A percentile compares a stretch with the other conserved stretches of the same genome.
phyloP scores from a whole-genome alignment of 371 early-diverging fungal species.

The Mucor indicus region DNA sequence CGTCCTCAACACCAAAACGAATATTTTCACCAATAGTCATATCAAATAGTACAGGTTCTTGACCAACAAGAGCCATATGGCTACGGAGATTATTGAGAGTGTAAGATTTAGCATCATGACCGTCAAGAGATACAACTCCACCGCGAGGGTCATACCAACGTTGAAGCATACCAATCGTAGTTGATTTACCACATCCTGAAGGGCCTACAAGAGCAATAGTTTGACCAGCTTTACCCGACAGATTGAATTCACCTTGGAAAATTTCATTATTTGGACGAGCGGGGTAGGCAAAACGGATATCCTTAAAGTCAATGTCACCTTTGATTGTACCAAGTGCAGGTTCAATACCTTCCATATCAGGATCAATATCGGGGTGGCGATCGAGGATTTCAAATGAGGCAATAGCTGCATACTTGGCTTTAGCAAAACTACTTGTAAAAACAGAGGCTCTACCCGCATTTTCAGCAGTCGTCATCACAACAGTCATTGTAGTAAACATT shows the following conservation, averaged over 20 bases:
- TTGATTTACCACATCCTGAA: slow-evolving; percentile 85
- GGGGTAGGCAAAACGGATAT: slow-evolving; percentile 81
- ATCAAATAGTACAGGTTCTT: slow-evolving; percentile 83
- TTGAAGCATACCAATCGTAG: slow-evolving; percentile 77
- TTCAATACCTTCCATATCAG: slow-evolving; percentile 57
- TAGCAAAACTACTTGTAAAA: slow-evolving; percentile 60
- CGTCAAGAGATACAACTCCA: slow-evolving; percentile 64
- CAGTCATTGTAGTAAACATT: slow-evolving; percentile 60
- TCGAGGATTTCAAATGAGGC: slow-evolving; percentile 71
- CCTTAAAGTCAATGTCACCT: slow-evolving; percentile 55
- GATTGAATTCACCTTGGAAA: slow-evolving; percentile 52
- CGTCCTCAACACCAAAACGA: slow-evolving; percentile 54
- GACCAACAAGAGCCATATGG: slow-evolving; percentile 78
- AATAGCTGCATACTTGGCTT: slow-evolving; percentile 81
- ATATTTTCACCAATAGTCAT: slow-evolving; percentile 78
- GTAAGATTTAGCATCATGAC: slow-evolving; percentile 57
- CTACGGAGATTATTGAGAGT: slow-evolving; percentile 58
- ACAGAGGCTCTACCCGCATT: slow-evolving; percentile 58
- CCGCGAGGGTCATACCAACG: slow-evolving; percentile 78
- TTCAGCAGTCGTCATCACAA: slow-evolving; percentile 69
- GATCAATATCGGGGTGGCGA: slow-evolving; percentile 68
- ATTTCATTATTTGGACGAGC: slow-evolving; percentile 71
- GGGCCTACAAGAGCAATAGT: slow-evolving; percentile 74
- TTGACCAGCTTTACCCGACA: neutral
- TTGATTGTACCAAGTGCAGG: slow-evolving; percentile 27